Percentiles rank a stretch among this genome's conserved stretches.
Conservation (phyloP, 192 early-diverging fungal genomes). For the Obelidium mucronatum region DNA sequence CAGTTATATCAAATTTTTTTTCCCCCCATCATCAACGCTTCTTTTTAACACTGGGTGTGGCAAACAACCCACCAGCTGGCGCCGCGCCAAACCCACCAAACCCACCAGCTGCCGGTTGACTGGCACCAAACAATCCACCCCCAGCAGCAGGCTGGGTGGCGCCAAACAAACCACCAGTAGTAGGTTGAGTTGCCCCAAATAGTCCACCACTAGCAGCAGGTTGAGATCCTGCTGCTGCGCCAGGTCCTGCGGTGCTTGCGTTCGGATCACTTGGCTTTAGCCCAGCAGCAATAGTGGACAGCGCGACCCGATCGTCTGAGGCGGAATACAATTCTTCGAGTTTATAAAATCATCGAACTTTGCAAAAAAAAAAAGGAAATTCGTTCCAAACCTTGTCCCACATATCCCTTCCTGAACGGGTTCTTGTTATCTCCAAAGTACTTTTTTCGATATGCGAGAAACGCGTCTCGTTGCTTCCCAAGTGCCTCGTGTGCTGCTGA, state of each 20-base stretch:
- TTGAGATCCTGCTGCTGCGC: not conserved
- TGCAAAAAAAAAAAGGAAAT: not conserved
- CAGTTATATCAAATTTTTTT: too few species aligned
- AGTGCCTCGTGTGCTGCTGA: conserved; percentile 38
- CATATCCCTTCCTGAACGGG: conserved; percentile 21
- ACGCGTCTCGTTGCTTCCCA: conserved; percentile 34
- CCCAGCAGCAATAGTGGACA: not conserved
- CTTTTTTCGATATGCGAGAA: conserved; percentile 27
- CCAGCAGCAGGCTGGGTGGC: not conserved
- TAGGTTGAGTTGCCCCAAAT: not conserved
- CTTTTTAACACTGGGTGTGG: not conserved
- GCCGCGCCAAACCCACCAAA: conserved; percentile 6
- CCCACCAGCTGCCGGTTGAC: not conserved
- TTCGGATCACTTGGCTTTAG: not conserved
- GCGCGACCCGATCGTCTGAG: not conserved
- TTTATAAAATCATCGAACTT: not conserved
- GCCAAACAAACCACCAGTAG: conserved; percentile 9
- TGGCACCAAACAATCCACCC: not conserved
- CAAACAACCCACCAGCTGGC: not conserved
- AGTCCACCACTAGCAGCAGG: not conserved
- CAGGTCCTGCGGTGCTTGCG: not conserved
- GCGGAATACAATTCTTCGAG: not conserved
- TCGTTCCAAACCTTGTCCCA: conserved; percentile 5
- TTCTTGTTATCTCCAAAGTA: conserved; percentile 38
- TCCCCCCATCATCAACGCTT: too few species aligned